A percentile compares a stretch with the other conserved stretches of the same genome.
Conservation (phyloP, 129 eudicot species). For the Gnaphalium uliginosum region DNA sequence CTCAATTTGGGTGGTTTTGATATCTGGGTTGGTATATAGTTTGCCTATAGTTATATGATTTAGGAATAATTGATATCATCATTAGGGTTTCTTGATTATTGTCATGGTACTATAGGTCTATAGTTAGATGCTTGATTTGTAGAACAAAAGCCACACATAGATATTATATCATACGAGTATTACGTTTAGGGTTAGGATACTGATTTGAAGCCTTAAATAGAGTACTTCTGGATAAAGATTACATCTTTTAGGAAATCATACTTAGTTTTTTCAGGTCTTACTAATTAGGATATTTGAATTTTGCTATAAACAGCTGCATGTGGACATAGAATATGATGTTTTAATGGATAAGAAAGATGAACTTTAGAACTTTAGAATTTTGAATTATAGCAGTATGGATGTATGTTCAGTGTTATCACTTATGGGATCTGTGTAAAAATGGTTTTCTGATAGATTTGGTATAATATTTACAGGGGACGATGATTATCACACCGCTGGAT, state of each 20-base stretch:
- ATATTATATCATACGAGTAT: neutral
- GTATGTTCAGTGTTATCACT: neutral
- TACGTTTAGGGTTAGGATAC: neutral
- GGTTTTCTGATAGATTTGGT: conserved; percentile 28
- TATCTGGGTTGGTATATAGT: conserved; percentile 19
- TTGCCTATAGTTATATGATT: neutral
- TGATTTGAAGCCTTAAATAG: neutral
- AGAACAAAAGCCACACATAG: neutral
- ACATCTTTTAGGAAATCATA: neutral
- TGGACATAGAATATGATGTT: neutral
- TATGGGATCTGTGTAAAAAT: neutral
- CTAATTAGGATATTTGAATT: neutral
- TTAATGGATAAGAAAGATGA: conserved; percentile 2
- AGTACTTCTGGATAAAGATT: neutral
- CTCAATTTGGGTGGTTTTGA: conserved; percentile 15
- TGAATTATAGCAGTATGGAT: neutral
- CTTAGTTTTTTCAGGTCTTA: neutral
- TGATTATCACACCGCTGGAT: conserved; percentile 54
- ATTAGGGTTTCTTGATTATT: conserved; percentile 16
- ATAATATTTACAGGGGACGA: conserved; percentile 62
- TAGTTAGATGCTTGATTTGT: neutral
- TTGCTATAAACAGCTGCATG: neutral
- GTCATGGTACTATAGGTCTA: conserved; percentile 7
- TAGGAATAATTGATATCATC: neutral
- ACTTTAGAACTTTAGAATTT: neutral